Conservation (phyloP, 1,284 basidiomycete genomes). For the Apiotrichum akiyoshidainum region DNA sequence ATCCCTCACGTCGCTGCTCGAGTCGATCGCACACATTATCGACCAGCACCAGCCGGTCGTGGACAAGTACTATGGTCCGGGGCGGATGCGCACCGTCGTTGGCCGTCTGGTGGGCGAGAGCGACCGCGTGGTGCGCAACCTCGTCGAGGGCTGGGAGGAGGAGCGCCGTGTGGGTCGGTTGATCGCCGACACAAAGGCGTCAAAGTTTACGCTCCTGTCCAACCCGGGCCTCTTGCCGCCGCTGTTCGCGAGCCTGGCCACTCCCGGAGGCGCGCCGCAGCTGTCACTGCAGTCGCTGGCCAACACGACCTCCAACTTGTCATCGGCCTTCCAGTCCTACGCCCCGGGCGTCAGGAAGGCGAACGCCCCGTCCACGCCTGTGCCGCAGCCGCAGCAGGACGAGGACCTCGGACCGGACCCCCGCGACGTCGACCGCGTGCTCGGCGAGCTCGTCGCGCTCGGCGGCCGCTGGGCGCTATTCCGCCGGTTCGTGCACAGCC, state of each 20-base stretch:
- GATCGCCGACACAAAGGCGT: conserved; percentile 49
- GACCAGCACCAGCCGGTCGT: conserved; percentile 97
- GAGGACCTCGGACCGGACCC: conserved; percentile 64
- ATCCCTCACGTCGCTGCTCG: conserved; percentile 82
- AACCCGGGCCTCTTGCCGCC: conserved; percentile 40
- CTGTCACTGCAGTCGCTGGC: conserved; percentile 40
- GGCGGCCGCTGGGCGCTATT: conserved; percentile 89
- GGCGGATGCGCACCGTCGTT: conserved; percentile 80
- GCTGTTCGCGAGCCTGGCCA: conserved; percentile 31
- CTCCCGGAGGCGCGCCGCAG: conserved; percentile 22
- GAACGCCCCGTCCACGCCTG: conserved; percentile 34
- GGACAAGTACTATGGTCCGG: conserved; percentile 90
- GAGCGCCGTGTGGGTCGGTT: conserved; percentile 59
- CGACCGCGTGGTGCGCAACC: conserved; percentile 71
- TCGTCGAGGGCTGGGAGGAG: conserved; percentile 85
- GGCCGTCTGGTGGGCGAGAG: conserved; percentile 76
- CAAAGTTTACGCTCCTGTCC: conserved; percentile 41
- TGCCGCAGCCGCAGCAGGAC: conserved; percentile 51
- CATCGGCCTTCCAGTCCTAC: conserved; percentile 49
- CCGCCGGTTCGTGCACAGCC: conserved; percentile 75
- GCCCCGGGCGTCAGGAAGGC: conserved; percentile 36
- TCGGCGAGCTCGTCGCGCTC: conserved; percentile 84
- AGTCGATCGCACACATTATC: conserved; percentile 91
- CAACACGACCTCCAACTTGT: conserved; percentile 50
- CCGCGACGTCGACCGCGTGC: conserved; percentile 80